Conservation (phyloP, 257 asterid genomes). For the Phtheirospermum japonicum region DNA sequence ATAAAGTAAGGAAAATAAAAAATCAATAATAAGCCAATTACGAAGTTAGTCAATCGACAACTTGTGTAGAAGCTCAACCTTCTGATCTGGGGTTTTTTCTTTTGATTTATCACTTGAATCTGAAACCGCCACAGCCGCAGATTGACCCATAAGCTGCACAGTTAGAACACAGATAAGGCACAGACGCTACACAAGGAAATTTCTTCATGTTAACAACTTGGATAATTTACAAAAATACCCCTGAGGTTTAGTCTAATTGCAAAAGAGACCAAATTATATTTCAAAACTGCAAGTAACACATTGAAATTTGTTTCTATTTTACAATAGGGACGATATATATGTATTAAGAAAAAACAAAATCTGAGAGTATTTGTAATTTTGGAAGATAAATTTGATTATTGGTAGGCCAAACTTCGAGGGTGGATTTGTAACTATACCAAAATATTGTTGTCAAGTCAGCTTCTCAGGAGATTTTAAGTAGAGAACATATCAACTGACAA, state of each 20-base stretch:
- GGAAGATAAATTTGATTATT: no score
- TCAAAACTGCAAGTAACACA: no score
- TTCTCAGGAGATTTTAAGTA: no score
- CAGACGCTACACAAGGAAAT: background rate
- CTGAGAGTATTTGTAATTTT: no score
- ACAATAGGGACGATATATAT: no score
- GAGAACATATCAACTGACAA: no score
- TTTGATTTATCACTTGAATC: conserved; percentile 79
- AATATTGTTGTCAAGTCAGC: no score
- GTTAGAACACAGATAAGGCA: conserved; percentile 26
- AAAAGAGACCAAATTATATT: background rate
- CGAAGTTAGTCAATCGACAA: background rate
- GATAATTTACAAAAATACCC: background rate
- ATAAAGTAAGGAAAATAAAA: conserved; percentile 17
- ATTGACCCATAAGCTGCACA: conserved; percentile 67
- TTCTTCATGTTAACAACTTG: background rate
- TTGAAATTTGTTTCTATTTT: no score
- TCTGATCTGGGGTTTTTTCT: conserved; percentile 65
- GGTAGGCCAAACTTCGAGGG: no score
- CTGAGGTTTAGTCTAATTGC: background rate
- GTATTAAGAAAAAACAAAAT: no score
- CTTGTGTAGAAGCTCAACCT: conserved; percentile 41
- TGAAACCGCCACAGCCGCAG: conserved; percentile 40
- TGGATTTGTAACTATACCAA: no score
- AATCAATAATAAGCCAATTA: conserved; percentile 28